Conservation (phyloP, 2,329 filamentous ascomycete genomes). For the Calycina marina region DNA sequence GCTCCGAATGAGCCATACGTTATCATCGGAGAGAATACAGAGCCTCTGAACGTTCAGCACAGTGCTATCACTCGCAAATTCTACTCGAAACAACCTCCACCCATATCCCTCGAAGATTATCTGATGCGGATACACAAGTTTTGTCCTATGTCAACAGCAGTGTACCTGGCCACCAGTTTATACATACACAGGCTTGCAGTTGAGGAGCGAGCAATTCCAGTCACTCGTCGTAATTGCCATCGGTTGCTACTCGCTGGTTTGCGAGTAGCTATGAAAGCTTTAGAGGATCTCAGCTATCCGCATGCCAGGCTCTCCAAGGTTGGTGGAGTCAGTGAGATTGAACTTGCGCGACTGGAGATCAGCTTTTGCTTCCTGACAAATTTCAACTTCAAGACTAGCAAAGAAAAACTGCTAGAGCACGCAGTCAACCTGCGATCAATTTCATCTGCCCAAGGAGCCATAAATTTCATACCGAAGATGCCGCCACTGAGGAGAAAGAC, state of each 20-base stretch:
- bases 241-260: conserved; percentile 72
- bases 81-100: conserved; percentile 75
- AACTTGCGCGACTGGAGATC: conserved; percentile 76
- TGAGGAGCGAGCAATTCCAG: conserved; percentile 60
- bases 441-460: conserved; percentile 19
- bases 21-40: conserved; percentile 52
- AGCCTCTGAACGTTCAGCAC: conserved; percentile 64
- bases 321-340: conserved; percentile 69
- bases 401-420: conserved; percentile 37
- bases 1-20: conserved; percentile 33
- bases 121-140: conserved; percentile 74
- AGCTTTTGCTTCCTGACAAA: conserved; percentile 78
- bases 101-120: conserved; percentile 73
- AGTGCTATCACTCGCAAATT: conserved; percentile 83
- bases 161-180: conserved; percentile 77
- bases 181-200: conserved; percentile 79
- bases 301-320: conserved; percentile 76
- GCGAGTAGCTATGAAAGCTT: conserved; percentile 79
- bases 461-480: conserved; percentile 20
- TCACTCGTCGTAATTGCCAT: conserved; percentile 76
- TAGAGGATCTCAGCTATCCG: conserved; percentile 84
- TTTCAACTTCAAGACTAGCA: conserved; percentile 59
- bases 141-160: conserved; percentile 85
- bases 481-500: conserved; percentile 13
- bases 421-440: conserved; percentile 27